Percentiles rank a stretch among this genome's conserved stretches.
Conservation (phyloP, 371 early-diverging fungal species). For the Actinomortierella wolfii region DNA sequence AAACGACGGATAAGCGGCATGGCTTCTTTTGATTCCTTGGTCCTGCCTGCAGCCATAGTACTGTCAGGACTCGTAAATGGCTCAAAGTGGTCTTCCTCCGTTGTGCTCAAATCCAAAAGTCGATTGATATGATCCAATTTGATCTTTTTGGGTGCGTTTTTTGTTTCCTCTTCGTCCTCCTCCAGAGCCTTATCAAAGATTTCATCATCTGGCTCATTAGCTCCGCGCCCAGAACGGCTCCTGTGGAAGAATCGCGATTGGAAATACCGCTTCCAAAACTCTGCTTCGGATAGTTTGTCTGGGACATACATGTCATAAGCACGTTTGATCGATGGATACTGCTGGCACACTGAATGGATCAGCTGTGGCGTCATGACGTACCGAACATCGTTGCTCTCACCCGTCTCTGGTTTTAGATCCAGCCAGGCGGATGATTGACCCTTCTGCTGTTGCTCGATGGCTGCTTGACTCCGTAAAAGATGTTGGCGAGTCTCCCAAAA, state of each 20-base stretch:
- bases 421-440: conserved; percentile 86
- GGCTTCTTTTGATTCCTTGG: conserved; percentile 55
- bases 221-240: conserved; percentile 64
- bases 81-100: conserved; percentile 79
- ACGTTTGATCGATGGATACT: conserved; percentile 86
- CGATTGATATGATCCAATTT: conserved; percentile 61
- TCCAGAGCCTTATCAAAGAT: conserved; percentile 83
- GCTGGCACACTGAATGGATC: conserved; percentile 87
- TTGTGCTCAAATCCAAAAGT: conserved; percentile 81
- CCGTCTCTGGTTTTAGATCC: conserved; percentile 77
- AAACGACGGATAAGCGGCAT: conserved; percentile 86
- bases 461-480: conserved; percentile 72
- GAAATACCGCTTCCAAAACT: conserved; percentile 90
- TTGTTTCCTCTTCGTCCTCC: conserved; percentile 79
- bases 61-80: conserved; percentile 80
- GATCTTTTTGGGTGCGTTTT: conserved; percentile 49
- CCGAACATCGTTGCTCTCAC: conserved; percentile 82
- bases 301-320: conserved; percentile 89
- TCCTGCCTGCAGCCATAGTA: conserved; percentile 83
- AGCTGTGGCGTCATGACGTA: conserved; percentile 89
- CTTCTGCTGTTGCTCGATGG: conserved; percentile 73
- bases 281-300: conserved; percentile 76
- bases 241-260: conserved; percentile 89
- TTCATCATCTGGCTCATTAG: conserved; percentile 73
- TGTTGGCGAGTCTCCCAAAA: conserved; percentile 89